Percentiles rank a stretch among this genome's conserved stretches.
Evolutionary conservation across 345 rosid species (phyloP).

Genomic region (Ailanthus altissimus): DNA sequence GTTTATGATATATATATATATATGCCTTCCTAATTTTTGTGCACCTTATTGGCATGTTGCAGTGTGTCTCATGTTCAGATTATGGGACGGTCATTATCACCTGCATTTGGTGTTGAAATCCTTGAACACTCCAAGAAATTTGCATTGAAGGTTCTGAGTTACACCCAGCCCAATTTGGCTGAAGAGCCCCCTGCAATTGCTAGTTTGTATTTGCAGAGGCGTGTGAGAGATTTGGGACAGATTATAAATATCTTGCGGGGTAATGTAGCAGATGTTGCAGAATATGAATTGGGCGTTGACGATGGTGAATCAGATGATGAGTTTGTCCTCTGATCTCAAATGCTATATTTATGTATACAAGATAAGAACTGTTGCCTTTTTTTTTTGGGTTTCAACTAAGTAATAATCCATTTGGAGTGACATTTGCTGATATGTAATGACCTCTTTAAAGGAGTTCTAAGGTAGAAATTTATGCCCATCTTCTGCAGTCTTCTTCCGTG

Average conservation of each 20-base stretch:
- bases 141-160: conserved; percentile 48
- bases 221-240: conserved; percentile 46
- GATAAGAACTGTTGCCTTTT: not conserved
- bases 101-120: conserved; percentile 46
- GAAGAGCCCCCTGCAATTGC: conserved; percentile 18
- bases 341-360: not conserved
- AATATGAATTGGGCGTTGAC: conserved; percentile 46
- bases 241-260: conserved; percentile 49
- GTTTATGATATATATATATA: not conserved
- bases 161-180: conserved; percentile 33
- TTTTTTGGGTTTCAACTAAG: not conserved
- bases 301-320: conserved; percentile 52
- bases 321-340: conserved; percentile 14
- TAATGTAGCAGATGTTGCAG: conserved; percentile 37
- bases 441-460: not conserved
- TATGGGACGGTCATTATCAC: conserved; percentile 59
- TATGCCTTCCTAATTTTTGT: conserved; percentile 5
- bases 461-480: not conserved
- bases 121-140: conserved; percentile 53
- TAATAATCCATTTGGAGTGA: not conserved
- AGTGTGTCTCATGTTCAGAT: conserved; percentile 75
- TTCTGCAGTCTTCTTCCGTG: not conserved
- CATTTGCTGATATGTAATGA: not conserved
- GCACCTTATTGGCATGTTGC: conserved; percentile 33
- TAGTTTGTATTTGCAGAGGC: conserved; percentile 23